Base-by-base conservation (phyloP, 1,284 basidiomycete species). In the Sporisorium graminicola region DNA sequence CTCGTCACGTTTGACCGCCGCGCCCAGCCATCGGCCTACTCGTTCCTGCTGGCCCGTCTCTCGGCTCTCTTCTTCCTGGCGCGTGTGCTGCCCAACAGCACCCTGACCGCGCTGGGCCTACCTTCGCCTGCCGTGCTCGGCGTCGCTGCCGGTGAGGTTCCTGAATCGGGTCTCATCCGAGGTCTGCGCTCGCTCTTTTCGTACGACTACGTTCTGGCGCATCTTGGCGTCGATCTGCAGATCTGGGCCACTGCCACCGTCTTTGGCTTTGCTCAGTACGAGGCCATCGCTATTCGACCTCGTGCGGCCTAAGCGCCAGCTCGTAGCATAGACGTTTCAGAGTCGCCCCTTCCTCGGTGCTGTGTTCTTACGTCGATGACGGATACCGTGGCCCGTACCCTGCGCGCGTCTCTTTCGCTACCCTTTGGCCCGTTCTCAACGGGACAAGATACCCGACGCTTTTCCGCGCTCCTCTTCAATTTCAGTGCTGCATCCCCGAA, bases 1-100 rank as follows among this genome's bases (percentile, higher is more conserved):
- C 75, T 81, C 8, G 58, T 81, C 65, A 81, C 79, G 20, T 81
- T 81, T 52, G 76, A 80, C 55, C 65, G 79, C 18, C 65, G 64
- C 29, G 37, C 59, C 24, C 60, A 80, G 61, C 76, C 78, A n/a
- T 81, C 79, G 53, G 43, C 69, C 31, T 57, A 74, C 49, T 78
- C 79, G 31, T 81, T 81, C 65, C 60, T 74, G 27, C 51, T 80
- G 53, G 70, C 74, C 8, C 78, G 78, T 58, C 74, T 81, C 44
- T 78, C 74, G 58, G 64, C 69, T n/a, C 69, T 81, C 40, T 62
- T 77, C 58, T 70, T 75, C 62, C 59, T 81, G 10, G 68, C 66
- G 2, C 65, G 66, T 29, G 49, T 79, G 20, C 53, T 74, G 44
- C 68, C 70, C 40, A 64, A 62, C 56, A 66, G 66, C 67, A 64